phyloP scores from a whole-genome alignment of 2,329 filamentous ascomycete genomes.

The Pseudogymnoascus sp. region DNA sequence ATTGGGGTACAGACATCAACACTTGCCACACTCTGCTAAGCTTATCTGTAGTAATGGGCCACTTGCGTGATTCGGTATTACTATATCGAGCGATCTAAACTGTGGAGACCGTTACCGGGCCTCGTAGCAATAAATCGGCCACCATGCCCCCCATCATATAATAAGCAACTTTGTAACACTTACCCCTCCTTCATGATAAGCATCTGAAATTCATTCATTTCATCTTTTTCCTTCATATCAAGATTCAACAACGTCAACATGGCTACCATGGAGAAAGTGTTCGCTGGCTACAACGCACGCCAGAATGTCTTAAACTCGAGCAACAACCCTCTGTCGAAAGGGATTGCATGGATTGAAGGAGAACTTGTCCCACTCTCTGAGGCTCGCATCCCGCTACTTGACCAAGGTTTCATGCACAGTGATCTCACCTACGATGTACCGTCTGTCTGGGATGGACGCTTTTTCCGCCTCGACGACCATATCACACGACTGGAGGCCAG shows the following conservation, averaged over 20 bases:
- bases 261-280: slow-evolving; percentile 37
- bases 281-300: slow-evolving; percentile 32
- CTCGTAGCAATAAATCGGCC: slow-evolving; percentile 3
- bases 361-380: slow-evolving; percentile 36
- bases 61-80: slow-evolving; percentile 5
- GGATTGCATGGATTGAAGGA: slow-evolving; percentile 40
- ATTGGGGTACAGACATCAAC: neutral
- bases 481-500: slow-evolving; percentile 36
- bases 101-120: neutral
- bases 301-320: slow-evolving; percentile 28
- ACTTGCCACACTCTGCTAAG: neutral
- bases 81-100: neutral
- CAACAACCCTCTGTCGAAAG: slow-evolving; percentile 34
- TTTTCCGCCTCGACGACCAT: slow-evolving; percentile 44
- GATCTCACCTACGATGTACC: slow-evolving; percentile 46
- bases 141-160: neutral
- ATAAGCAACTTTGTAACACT: neutral
- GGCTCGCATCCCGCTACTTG: slow-evolving; percentile 41
- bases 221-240: neutral
- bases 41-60: neutral
- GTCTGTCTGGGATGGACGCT: slow-evolving; percentile 42
- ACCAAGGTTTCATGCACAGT: slow-evolving; percentile 44
- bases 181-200: neutral
- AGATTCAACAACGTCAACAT: slow-evolving; percentile 23
- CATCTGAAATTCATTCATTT: neutral